These are phyloP conservation scores for Primulina huaijiensis DNA, from an alignment of 257 asterid genomes.

Conservation along the genomic window DNA sequence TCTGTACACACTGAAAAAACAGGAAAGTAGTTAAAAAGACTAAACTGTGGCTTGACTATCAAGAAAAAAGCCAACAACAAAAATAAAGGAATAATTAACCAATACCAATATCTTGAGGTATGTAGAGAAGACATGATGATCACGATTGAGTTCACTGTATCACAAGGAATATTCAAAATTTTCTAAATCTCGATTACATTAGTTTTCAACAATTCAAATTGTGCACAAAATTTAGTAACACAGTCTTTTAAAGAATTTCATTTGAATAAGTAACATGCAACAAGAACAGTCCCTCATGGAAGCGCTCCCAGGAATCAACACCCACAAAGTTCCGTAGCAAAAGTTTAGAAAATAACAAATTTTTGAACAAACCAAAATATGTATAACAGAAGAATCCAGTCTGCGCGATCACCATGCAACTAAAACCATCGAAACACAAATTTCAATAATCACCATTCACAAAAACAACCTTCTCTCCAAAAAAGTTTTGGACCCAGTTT, in stretches of 20 bases:
- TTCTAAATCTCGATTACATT: neutral
- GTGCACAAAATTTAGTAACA: neutral
- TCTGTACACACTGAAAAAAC: constrained; percentile 66
- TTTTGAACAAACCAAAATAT: neutral
- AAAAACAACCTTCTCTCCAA: constrained; percentile 75
- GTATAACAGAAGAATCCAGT: neutral
- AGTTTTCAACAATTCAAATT: neutral
- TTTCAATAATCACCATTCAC: neutral
- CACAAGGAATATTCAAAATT: constrained; percentile 9
- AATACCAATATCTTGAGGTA: neutral
- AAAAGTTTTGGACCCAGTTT: constrained; percentile 72
- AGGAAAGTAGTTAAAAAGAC: neutral
- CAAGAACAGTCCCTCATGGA: neutral
- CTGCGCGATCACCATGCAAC: neutral
- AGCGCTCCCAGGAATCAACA: neutral
- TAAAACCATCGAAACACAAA: neutral
- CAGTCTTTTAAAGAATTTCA: neutral
- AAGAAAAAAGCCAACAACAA: neutral
- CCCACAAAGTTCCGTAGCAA: constrained; percentile 10
- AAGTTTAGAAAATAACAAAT: neutral
- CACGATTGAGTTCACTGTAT: neutral
- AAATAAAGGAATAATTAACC: neutral
- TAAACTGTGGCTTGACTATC: neutral
- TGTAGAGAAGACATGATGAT: constrained; percentile 10
- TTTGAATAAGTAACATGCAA: neutral